These are phyloP conservation scores for Venustampulla echinocandica DNA, from an alignment of 495 filamentous ascomycete species.

Conservation along the genomic window DNA sequence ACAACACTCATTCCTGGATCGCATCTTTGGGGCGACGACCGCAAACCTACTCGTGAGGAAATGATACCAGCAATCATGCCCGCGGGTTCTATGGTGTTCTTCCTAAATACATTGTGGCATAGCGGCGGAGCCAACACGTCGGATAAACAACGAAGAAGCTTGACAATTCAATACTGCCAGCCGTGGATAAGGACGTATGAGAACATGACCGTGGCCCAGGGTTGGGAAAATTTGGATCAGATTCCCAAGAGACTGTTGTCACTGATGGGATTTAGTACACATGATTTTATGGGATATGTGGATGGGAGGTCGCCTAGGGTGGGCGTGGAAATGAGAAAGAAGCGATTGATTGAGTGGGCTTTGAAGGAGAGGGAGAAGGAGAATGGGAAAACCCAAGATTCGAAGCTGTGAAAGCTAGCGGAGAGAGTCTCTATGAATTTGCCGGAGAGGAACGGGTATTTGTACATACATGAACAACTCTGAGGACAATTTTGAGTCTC, in stretches of 20 bases:
- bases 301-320: conserved; percentile 19
- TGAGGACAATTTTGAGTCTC: no score
- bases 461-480: no score
- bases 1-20: conserved; percentile 35
- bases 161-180: conserved; percentile 30
- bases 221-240: conserved; percentile 22
- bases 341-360: conserved; percentile 23
- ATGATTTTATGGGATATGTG: conserved; percentile 24
- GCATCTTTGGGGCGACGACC: conserved; percentile 32
- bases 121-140: conserved; percentile 29
- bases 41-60: conserved; percentile 18
- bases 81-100: conserved; percentile 31
- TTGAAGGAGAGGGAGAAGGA: conserved; percentile 14
- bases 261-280: conserved; percentile 21
- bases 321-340: conserved; percentile 21
- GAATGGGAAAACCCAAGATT: conserved; percentile 4
- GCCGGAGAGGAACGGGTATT: neutral
- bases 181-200: conserved; percentile 28
- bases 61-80: conserved; percentile 28
- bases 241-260: conserved; percentile 16
- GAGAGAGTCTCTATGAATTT: neutral
- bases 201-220: conserved; percentile 26
- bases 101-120: conserved; percentile 33
- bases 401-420: conserved; percentile 11
- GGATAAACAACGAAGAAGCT: conserved; percentile 13